These are phyloP conservation scores for Ophiocytium majus DNA, from an alignment of 352 stramenopile species.

Conservation along the genomic window DNA sequence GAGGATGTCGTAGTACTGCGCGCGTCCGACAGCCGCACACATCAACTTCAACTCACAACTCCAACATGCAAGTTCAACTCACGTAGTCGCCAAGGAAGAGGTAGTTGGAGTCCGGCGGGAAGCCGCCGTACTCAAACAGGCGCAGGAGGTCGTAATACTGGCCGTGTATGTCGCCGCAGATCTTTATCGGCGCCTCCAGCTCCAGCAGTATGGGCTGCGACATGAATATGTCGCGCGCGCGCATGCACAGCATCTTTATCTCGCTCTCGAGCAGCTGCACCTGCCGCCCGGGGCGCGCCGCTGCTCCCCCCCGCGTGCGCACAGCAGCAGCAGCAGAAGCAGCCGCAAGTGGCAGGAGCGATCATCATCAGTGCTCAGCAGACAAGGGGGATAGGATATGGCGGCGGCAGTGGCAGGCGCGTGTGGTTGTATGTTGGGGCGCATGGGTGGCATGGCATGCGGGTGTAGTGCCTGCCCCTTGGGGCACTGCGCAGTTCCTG, in stretches of 20 bases:
- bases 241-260: conserved; percentile 81
- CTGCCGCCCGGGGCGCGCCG: conserved; percentile 52
- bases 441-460: no score
- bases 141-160: conserved; percentile 82
- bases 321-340: no score
- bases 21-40: not conserved
- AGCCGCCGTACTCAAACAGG: conserved; percentile 83
- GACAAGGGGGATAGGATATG: no score
- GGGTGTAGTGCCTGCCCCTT: no score
- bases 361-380: no score
- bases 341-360: no score
- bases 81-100: conserved; percentile 79
- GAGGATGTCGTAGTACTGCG: not conserved
- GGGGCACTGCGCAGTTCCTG: no score
- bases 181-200: conserved; percentile 96
- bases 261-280: conserved; percentile 56
- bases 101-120: conserved; percentile 71
- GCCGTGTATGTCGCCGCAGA: conserved; percentile 88
- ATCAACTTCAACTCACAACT: no score
- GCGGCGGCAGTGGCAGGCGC: no score
- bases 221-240: conserved; percentile 94
- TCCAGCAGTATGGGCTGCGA: conserved; percentile 97
- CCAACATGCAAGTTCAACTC: not conserved
- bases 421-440: no score
- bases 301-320: no score